Conservation (phyloP, 1,139 yeast genomes). For the Pichia cactophila region DNA sequence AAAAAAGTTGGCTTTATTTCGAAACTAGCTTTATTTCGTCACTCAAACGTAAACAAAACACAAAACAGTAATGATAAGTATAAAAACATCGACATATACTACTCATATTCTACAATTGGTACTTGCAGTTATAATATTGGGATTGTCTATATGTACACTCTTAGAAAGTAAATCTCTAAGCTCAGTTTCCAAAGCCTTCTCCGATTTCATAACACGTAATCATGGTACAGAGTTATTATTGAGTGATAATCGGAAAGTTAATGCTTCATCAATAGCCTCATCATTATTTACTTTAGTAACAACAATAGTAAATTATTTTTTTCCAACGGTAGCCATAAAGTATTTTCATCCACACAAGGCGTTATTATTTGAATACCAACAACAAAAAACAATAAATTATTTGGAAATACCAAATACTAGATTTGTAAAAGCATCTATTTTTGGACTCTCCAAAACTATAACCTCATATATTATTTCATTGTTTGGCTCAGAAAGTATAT, state of each 20-base stretch:
- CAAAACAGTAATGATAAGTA: background rate
- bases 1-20: no score
- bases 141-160: conserved; percentile 1
- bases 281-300: conserved; percentile 12
- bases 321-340: conserved; percentile 5
- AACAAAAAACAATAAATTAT: conserved; percentile 1
- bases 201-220: conserved; percentile 5
- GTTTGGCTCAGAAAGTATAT: conserved; percentile 13
- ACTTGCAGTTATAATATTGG: conserved; percentile 11
- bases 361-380: background rate
- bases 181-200: conserved; percentile 1
- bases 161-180: background rate
- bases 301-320: conserved; percentile 11
- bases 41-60: no score
- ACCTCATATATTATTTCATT: conserved; percentile 12
- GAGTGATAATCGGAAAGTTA: conserved; percentile 16
- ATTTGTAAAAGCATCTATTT: background rate
- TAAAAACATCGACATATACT: background rate
- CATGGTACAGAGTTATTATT: conserved; percentile 11
- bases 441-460: background rate
- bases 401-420: background rate
- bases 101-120: conserved; percentile 23
- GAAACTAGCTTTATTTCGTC: no score
- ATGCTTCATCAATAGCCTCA: conserved; percentile 15
- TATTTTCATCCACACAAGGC: conserved; percentile 2